These are phyloP conservation scores for Clitoria ternatea DNA, from an alignment of 306 rosid genomes.

Conservation along the genomic window DNA sequence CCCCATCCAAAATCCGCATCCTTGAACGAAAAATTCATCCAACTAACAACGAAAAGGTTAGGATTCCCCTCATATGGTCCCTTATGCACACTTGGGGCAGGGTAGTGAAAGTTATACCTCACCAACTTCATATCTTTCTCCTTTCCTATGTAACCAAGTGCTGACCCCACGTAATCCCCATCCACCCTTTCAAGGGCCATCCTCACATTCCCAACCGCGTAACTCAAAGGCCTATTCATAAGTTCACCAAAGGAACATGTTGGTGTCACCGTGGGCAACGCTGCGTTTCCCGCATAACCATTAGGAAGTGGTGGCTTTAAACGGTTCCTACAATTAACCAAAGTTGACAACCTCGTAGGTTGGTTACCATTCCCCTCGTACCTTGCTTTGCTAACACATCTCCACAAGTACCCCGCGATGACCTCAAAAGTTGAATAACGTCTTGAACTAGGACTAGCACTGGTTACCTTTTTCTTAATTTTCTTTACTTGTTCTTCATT, in stretches of 20 bases:
- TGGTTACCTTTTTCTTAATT: neutral
- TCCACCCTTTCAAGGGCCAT: slow-evolving; percentile 21
- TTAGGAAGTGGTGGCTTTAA: slow-evolving; percentile 22
- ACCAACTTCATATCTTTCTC: slow-evolving; percentile 9
- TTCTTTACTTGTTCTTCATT: neutral
- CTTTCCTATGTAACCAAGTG: slow-evolving; percentile 5
- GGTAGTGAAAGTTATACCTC: slow-evolving; percentile 28
- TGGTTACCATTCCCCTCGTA: slow-evolving; percentile 15
- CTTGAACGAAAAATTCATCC: slow-evolving; percentile 35
- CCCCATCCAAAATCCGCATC: slow-evolving; percentile 39
- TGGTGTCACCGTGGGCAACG: slow-evolving; percentile 19
- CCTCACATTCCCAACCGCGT: neutral
- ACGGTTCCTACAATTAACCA: slow-evolving; percentile 26
- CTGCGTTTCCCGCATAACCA: slow-evolving; percentile 25
- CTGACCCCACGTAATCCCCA: slow-evolving; percentile 16
- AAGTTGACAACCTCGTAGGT: slow-evolving; percentile 24
- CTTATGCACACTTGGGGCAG: neutral
- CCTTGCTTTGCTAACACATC: slow-evolving; percentile 27
- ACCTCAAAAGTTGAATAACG: slow-evolving; percentile 36
- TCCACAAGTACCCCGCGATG: slow-evolving; percentile 35
- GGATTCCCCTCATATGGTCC: slow-evolving; percentile 23
- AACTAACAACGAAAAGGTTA: slow-evolving; percentile 29
- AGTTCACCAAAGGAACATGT: slow-evolving; percentile 5
- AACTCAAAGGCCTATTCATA: slow-evolving; percentile 10
- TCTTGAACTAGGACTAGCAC: neutral